Evolutionary conservation across 306 rosid species (phyloP), one percentile per base, ranked within the genome.

Genomic region (Abrus precatorius): DNA sequence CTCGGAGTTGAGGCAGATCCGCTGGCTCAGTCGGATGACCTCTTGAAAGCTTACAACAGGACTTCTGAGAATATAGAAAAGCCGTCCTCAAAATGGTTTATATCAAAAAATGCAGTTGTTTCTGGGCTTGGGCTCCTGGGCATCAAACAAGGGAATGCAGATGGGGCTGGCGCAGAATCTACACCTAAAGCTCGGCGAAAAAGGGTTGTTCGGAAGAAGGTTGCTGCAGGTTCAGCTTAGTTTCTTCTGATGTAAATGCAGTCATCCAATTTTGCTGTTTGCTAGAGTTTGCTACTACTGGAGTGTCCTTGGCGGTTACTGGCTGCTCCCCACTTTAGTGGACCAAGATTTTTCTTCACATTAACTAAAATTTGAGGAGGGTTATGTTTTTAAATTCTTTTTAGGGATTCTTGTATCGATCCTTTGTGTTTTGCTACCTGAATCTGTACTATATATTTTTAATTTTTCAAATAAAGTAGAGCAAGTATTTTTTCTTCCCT

Each of bases 81-180:
- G 9, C 67, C 89, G 11, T 88, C 97, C 72, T 88, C 98, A 30
- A 96, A 92, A 87, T 96, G 99, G 99, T 93, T 93, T 57, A 96
- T 96, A 85, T 96, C 98, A 28, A 96, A 92, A 91, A 92, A 92
- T 47, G 92, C 97, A 28, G 75, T 96, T 50, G 91, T 93, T 76
- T 96, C 99, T 69, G 98, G 99, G 54, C 99, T 95, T n/a, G 99
- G 98, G 30, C 93, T 96, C 76, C 90, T 93, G 28, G 99, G 99
- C 78, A 91, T 96, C 85, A 96, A 89, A 85, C 97, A 96, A 59
- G 82, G 85, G 9, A 89, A 81, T 72, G 71, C 56, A 27, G 89
- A 86, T 60, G 76, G 72, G 13, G 77, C 88, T 9, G 86, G 88
- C 7, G 82, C 89, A 5, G 90, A 89, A 78, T 74, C 93, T 7